phyloP scores from a whole-genome alignment of 73 alveolate species.

The Uronychia binucleata region DNA sequence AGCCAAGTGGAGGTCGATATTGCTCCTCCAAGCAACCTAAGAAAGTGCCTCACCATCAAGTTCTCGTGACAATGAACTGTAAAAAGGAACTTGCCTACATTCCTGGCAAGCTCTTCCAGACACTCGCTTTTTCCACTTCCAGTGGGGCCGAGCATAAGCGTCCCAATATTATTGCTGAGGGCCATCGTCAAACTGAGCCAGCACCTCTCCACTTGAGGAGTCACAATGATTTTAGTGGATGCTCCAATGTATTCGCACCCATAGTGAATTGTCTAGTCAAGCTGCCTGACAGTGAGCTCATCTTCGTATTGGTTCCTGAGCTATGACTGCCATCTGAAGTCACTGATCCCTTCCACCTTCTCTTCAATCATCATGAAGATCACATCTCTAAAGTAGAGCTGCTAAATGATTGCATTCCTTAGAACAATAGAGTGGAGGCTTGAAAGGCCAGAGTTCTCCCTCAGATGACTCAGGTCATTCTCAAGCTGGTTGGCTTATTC shows the following conservation, averaged over 20 bases:
- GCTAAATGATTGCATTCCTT: conserved; percentile 93
- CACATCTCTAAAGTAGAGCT: conserved; percentile 97
- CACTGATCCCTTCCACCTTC: conserved; percentile 76
- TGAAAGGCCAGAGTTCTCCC: too few species aligned
- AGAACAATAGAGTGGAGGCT: conserved; percentile 82
- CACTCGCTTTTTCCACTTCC: conserved; percentile 91
- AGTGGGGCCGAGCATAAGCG: conserved; percentile 92
- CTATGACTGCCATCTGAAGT: conserved; percentile 97
- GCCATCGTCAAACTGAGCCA: conserved; percentile 89
- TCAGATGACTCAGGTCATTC: conserved; percentile 72
- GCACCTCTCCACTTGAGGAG: conserved; percentile 95
- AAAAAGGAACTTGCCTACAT: conserved; percentile 77
- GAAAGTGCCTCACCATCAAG: conserved; percentile 80
- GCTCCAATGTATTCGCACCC: conserved; percentile 91
- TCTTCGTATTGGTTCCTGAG: conserved; percentile 80
- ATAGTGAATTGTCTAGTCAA: conserved; percentile 81
- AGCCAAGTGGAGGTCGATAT: conserved; percentile 93
- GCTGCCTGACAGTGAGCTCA: conserved; percentile 73
- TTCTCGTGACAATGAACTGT: conserved; percentile 83
- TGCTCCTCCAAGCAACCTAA: conserved; percentile 73
- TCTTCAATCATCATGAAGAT: conserved; percentile 82
- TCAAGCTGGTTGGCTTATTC: conserved; percentile 48
- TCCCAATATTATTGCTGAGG: conserved; percentile 73
- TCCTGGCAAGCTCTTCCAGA: conserved; percentile 83
- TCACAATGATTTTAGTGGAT: conserved; percentile 83